Conservation (phyloP, 306 rosid species). For the Cucumis melo region DNA sequence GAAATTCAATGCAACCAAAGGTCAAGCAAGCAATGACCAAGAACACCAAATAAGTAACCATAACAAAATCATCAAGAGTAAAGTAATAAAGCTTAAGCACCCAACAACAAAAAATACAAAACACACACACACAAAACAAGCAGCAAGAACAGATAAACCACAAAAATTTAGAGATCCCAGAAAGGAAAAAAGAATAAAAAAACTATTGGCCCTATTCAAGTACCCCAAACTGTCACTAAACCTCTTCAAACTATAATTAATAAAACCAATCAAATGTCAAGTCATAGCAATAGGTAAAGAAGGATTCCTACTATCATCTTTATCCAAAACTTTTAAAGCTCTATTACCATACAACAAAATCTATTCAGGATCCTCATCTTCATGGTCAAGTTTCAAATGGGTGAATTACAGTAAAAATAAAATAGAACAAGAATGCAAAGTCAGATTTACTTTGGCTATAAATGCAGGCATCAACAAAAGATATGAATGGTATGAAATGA, state of each 20-base stretch:
- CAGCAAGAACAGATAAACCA: not conserved
- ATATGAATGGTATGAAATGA: too few species aligned
- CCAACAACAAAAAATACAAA: not conserved
- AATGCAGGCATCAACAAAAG: too few species aligned
- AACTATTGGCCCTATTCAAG: constrained; percentile 62
- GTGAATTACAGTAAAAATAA: too few species aligned
- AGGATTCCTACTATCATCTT: constrained; percentile 25
- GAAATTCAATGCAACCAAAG: not conserved
- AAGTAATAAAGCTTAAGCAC: not conserved
- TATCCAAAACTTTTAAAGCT: constrained; percentile 58
- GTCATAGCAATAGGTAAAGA: constrained; percentile 64
- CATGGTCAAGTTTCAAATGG: constrained; percentile 69
- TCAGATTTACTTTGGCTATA: too few species aligned
- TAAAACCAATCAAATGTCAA: constrained; percentile 72
- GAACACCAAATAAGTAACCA: not conserved
- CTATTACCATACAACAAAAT: constrained; percentile 47
- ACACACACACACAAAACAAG: not conserved
- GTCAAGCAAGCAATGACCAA: not conserved
- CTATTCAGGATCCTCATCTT: constrained; percentile 76
- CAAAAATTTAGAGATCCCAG: not conserved
- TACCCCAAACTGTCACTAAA: constrained; percentile 74
- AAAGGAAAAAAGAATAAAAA: not conserved
- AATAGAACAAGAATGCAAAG: too few species aligned
- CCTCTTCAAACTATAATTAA: constrained; percentile 51
- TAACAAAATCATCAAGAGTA: not conserved